Evolutionary conservation across 441 rosid species (phyloP).

Genomic region (Theobroma grandiflorum): DNA sequence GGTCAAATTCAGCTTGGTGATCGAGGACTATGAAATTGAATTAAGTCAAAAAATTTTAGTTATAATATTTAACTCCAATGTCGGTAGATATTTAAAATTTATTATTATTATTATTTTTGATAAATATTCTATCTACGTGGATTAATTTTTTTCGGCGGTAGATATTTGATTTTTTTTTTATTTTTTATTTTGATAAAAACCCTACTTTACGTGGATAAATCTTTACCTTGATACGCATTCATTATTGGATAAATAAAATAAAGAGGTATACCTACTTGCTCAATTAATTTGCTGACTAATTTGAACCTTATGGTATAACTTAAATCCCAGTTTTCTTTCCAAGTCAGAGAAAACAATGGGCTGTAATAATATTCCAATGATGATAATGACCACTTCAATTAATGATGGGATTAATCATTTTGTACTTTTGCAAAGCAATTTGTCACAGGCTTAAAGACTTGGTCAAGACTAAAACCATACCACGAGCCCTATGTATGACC

Average conservation of each 20-base stretch:
- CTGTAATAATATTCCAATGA: background rate
- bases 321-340: background rate
- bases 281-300: background rate
- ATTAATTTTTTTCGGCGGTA: too few species aligned
- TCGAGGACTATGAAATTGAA: background rate
- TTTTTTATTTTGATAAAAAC: too few species aligned
- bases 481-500: constrained; percentile 1
- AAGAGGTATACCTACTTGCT: background rate
- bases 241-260: background rate
- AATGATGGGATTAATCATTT: background rate
- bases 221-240: background rate
- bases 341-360: constrained; percentile 20
- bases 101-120: background rate
- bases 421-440: background rate
- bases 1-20: too few species aligned
- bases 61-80: too few species aligned
- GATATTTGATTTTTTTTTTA: too few species aligned
- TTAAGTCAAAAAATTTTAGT: background rate
- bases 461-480: background rate
- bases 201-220: background rate
- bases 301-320: background rate
- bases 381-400: background rate
- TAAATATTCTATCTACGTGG: background rate
- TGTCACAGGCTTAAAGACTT: constrained; percentile 2
- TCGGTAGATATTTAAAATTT: background rate